These are phyloP conservation scores for Calonectria crousiana DNA, from an alignment of 2,329 filamentous ascomycete genomes.

Conservation along the genomic window DNA sequence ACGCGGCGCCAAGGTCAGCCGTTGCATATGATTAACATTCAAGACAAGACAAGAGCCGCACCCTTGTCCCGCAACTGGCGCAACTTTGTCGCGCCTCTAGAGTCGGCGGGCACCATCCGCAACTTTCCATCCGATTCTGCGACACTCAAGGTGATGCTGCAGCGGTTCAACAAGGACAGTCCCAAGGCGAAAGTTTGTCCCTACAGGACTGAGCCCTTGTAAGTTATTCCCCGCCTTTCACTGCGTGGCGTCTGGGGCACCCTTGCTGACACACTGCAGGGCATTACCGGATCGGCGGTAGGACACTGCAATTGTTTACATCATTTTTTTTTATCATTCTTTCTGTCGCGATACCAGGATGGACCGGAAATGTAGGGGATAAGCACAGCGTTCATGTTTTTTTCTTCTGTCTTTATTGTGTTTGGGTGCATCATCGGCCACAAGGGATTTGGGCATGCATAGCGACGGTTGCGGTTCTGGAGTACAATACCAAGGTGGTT, in stretches of 20 bases:
- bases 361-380: constrained; percentile 8
- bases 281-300: constrained; percentile 37
- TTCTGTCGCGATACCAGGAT: constrained; percentile 11
- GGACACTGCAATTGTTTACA: constrained; percentile 22
- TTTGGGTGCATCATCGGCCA: constrained; percentile 36
- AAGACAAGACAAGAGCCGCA: constrained; percentile 32
- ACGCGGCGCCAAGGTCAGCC: constrained; percentile 32
- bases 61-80: constrained; percentile 29
- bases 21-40: constrained; percentile 38
- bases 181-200: constrained; percentile 40
- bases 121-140: constrained; percentile 33
- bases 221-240: constrained; percentile 36
- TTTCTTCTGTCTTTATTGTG: constrained; percentile 25
- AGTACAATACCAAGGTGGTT: constrained; percentile 39
- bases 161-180: constrained; percentile 39
- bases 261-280: constrained; percentile 42
- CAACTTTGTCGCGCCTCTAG: constrained; percentile 4
- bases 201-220: constrained; percentile 43
- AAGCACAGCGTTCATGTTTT: constrained; percentile 11
- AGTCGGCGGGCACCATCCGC: constrained; percentile 11
- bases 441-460: constrained; percentile 34
- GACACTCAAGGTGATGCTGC: constrained; percentile 39
- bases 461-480: constrained; percentile 35
- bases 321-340: constrained; percentile 22
- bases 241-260: constrained; percentile 24